phyloP scores from a whole-genome alignment of 805 yeast species.

The Lipomyces japonicus region DNA sequence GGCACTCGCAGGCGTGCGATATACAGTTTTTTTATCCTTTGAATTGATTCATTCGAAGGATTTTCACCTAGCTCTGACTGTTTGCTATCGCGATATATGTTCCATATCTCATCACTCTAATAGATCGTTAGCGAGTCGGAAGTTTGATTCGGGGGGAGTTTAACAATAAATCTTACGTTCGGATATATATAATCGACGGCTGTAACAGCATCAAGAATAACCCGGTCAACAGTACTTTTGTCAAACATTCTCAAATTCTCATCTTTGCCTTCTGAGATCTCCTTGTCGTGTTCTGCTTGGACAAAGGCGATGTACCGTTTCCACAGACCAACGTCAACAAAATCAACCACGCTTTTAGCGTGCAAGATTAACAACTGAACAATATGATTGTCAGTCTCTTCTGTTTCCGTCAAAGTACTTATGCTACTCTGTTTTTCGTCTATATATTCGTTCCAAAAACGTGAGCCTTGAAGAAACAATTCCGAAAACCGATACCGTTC shows the following conservation, averaged over 20 bases:
- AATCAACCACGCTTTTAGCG: slow-evolving; percentile 18
- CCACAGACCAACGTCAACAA: slow-evolving; percentile 21
- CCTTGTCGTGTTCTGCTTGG: slow-evolving; percentile 2
- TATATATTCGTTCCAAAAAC: slow-evolving; percentile 22
- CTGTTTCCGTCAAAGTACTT: slow-evolving; percentile 1
- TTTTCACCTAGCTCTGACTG: not conserved
- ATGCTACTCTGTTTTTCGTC: slow-evolving; percentile 8
- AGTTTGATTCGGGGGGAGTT: not conserved
- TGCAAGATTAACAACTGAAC: slow-evolving; percentile 10
- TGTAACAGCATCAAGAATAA: slow-evolving; percentile 23
- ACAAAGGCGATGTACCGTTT: slow-evolving; percentile 17
- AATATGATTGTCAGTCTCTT: slow-evolving; percentile 8
- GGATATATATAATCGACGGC: slow-evolving; percentile 23
- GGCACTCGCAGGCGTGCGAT: slow-evolving; percentile 31
- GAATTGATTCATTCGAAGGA: slow-evolving; percentile 6
- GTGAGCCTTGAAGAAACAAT: slow-evolving; percentile 11
- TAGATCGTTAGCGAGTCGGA: not conserved
- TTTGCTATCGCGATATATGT: slow-evolving; percentile 23
- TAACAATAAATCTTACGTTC: slow-evolving; percentile 4
- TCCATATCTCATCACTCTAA: slow-evolving; percentile 29
- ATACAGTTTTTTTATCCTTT: slow-evolving; percentile 20
- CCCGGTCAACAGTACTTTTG: slow-evolving; percentile 1
- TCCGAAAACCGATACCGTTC: slow-evolving; percentile 13
- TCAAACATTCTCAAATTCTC: slow-evolving; percentile 8
- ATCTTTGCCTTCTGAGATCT: slow-evolving; percentile 1